Base-by-base conservation (phyloP, 2,329 filamentous ascomycete species). In the Nemania bipapillata region DNA sequence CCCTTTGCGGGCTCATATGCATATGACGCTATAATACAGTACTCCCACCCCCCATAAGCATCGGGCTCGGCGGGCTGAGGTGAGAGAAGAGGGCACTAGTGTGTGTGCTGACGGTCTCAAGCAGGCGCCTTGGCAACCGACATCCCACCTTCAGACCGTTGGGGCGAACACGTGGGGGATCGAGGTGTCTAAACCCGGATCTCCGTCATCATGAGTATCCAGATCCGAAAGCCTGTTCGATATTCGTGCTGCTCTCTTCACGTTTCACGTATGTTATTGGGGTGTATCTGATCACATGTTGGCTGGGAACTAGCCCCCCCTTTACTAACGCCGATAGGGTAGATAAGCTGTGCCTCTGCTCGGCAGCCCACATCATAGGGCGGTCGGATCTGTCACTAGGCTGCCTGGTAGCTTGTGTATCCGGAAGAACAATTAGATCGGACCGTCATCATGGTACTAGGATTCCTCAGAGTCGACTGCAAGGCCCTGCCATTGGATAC, bases 51-150 rank as follows among this genome's bases (percentile, higher is more conserved):
- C 35, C 26, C 20, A 30, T 47, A 50, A 26, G 52, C n/a, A n/a
- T 32, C 24, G n/a, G 50, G 26, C 22, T 28, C 20, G 20, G 17
- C 17, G 20, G 37, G 52, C 50, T 68, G 40, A 35, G 55, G 50
- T 68, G 55, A 58, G 40, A 62, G 52, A 45, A 59, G 59, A 50
- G n/a, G 32, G 35, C 47, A 22, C 47, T 50, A 50, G 47, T 50
- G 4, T 40, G 9, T 55, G 65, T 40, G 65, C 65, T 67, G 32
- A 54, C 65, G 24, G 8, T 59, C 42, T 17, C 20, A 26, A 28
- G 47, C 32, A 63, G 55, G 65, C 54, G 60, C 15, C 65, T 68
- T 68, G 65, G 65, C 65, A 64, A 26, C 54, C 20, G 28, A 22
- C 40, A 24, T 22, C 49, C 6, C n/a, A 56, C 61, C 56, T n/a